Conservation (phyloP, 495 filamentous ascomycete species). For the Xylaria grammica region DNA sequence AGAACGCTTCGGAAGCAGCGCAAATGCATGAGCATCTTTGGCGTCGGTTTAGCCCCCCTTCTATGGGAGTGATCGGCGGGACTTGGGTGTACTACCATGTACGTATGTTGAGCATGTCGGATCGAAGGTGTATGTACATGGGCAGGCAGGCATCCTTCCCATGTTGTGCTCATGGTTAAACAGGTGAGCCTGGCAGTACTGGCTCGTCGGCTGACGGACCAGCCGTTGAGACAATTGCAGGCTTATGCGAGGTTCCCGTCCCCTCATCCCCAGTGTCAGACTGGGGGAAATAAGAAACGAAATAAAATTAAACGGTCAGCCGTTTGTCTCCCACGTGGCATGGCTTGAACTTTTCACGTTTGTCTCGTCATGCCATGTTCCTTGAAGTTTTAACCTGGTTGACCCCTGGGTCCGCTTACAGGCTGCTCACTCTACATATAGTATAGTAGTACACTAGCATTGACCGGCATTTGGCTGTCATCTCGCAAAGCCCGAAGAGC, state of each 20-base stretch:
- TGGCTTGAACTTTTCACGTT: slow-evolving; percentile 9
- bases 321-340: slow-evolving; percentile 6
- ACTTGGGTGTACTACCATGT: not conserved
- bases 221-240: not conserved
- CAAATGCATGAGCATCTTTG: not conserved
- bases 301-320: slow-evolving; percentile 1
- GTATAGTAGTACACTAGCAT: no score
- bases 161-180: no score
- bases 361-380: not conserved
- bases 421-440: no score
- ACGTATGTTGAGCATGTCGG: slow-evolving; percentile 1
- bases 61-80: slow-evolving; percentile 5
- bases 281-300: slow-evolving; percentile 4
- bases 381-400: not conserved
- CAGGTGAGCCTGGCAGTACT: not conserved
- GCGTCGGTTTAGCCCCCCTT: not conserved
- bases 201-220: not conserved
- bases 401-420: not conserved
- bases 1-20: not conserved
- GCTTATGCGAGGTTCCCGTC: not conserved
- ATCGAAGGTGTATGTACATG: not conserved
- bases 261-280: not conserved
- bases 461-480: not conserved
- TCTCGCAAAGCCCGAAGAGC: not conserved
- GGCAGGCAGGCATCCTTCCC: no score